phyloP scores from a whole-genome alignment of 805 yeast species.

The Danielia oregonensis region DNA sequence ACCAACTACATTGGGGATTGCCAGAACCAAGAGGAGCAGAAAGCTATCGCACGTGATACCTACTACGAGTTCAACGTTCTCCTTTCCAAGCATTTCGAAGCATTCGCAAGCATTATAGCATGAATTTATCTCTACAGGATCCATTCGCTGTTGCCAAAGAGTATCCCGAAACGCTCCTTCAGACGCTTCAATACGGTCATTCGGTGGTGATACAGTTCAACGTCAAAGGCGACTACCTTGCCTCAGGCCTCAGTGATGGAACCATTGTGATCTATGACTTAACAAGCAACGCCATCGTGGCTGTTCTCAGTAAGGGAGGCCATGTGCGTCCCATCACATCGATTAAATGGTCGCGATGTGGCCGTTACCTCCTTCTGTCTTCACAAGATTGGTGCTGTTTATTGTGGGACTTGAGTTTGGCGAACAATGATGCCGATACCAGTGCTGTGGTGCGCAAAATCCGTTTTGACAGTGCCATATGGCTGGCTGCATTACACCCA shows the following conservation, averaged over 20 bases:
- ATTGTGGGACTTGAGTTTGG: constrained; percentile 66
- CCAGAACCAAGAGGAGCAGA: too few species aligned
- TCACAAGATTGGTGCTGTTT: constrained; percentile 81
- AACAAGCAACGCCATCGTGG: constrained; percentile 57
- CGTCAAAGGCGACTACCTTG: constrained; percentile 67
- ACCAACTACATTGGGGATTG: too few species aligned
- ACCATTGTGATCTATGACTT: constrained; percentile 23
- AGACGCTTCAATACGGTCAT: constrained; percentile 62
- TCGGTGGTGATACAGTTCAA: constrained; percentile 67
- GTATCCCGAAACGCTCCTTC: constrained; percentile 79
- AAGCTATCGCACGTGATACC: too few species aligned
- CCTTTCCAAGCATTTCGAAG: too few species aligned
- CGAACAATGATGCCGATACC: constrained; percentile 15
- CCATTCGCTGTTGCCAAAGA: constrained; percentile 91
- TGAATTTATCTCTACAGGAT: constrained; percentile 82
- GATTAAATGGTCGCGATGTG: constrained; percentile 69
- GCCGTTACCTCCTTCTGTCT: constrained; percentile 63
- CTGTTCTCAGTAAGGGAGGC: constrained; percentile 45
- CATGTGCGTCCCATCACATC: constrained; percentile 76
- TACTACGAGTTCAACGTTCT: too few species aligned
- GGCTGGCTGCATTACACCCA: constrained; percentile 65
- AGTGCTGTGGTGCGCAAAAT: constrained; percentile 39
- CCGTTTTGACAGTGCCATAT: constrained; percentile 65
- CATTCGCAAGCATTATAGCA: too few species aligned
- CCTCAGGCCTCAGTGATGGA: constrained; percentile 16